A percentile compares a stretch with the other conserved stretches of the same genome.
Conservation (phyloP, 1,284 basidiomycete genomes). For the Tilletia horrida region DNA sequence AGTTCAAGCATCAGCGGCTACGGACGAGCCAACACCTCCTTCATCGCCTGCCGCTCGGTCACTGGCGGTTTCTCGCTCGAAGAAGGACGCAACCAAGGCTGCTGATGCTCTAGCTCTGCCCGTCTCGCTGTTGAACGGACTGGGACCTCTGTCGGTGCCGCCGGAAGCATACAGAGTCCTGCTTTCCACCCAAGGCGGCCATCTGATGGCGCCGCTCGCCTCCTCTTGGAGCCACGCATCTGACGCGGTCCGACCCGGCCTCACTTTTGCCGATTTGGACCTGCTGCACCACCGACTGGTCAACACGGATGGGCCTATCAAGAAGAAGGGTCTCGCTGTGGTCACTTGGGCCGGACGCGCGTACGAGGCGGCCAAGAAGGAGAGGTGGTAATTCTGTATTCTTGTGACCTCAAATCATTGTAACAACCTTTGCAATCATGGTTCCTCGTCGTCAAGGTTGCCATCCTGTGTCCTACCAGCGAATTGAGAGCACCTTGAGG, state of each 20-base stretch:
- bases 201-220: not conserved
- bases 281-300: slow-evolving; percentile 45
- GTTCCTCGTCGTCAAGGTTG: too few relatives aligned
- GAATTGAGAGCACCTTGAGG: too few relatives aligned
- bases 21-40: too few relatives aligned
- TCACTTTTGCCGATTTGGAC: slow-evolving; percentile 39
- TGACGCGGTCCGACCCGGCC: slow-evolving; percentile 18
- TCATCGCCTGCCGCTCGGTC: too few relatives aligned
- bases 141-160: slow-evolving; percentile 9
- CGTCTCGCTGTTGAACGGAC: not conserved
- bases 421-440: too few relatives aligned
- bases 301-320: not conserved
- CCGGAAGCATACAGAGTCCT: slow-evolving; percentile 9
- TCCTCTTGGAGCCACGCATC: not conserved
- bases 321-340: not conserved
- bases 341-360: slow-evolving; percentile 4
- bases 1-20: too few relatives aligned
- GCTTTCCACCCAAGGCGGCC: not conserved
- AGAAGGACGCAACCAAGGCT: too few relatives aligned
- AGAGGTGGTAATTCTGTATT: not conserved
- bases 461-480: too few relatives aligned
- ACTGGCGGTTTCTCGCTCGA: too few relatives aligned
- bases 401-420: not conserved
- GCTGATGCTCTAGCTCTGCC: not conserved
- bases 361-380: slow-evolving; percentile 15